Conservation (phyloP, 2,329 filamentous ascomycete genomes). For the Nemania serpens region DNA sequence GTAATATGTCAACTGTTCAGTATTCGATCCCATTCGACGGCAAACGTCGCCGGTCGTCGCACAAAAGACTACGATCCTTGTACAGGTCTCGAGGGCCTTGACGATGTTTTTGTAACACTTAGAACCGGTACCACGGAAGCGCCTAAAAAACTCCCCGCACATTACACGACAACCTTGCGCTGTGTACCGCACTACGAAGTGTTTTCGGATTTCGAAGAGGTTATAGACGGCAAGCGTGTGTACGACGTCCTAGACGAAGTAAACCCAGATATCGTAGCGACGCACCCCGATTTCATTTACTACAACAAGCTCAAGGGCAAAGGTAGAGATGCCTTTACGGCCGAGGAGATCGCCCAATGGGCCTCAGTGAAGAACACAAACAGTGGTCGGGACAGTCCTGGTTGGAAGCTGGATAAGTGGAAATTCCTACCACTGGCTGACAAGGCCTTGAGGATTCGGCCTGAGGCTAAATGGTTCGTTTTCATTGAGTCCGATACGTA, state of each 20-base stretch:
- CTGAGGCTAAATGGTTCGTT: constrained; percentile 60
- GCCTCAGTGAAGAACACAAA: constrained; percentile 37
- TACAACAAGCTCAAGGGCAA: constrained; percentile 52
- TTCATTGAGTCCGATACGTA: constrained; percentile 66
- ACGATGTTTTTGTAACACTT: constrained; percentile 60
- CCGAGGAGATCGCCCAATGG: constrained; percentile 38
- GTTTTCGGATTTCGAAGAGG: constrained; percentile 62
- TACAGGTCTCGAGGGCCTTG: constrained; percentile 44
- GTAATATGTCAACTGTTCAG: constrained; percentile 33
- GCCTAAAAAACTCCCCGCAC: constrained; percentile 57
- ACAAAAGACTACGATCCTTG: constrained; percentile 22
- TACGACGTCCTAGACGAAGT: constrained; percentile 55
- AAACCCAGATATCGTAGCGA: constrained; percentile 43
- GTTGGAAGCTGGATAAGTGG: constrained; percentile 61
- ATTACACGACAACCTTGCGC: constrained; percentile 57
- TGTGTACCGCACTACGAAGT: constrained; percentile 61
- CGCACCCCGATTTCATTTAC: constrained; percentile 54
- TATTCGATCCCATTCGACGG: constrained; percentile 24
- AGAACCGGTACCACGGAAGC: constrained; percentile 64
- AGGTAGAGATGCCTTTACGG: constrained; percentile 50
- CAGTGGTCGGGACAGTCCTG: constrained; percentile 48
- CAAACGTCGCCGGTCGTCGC: constrained; percentile 8
- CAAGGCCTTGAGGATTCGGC: constrained; percentile 46
- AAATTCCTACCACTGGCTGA: constrained; percentile 61
- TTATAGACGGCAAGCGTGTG: constrained; percentile 54